A percentile compares a stretch with the other conserved stretches of the same genome.
Conservation (phyloP, 2,329 filamentous ascomycete genomes). For the Plenodomus tracheiphilus region DNA sequence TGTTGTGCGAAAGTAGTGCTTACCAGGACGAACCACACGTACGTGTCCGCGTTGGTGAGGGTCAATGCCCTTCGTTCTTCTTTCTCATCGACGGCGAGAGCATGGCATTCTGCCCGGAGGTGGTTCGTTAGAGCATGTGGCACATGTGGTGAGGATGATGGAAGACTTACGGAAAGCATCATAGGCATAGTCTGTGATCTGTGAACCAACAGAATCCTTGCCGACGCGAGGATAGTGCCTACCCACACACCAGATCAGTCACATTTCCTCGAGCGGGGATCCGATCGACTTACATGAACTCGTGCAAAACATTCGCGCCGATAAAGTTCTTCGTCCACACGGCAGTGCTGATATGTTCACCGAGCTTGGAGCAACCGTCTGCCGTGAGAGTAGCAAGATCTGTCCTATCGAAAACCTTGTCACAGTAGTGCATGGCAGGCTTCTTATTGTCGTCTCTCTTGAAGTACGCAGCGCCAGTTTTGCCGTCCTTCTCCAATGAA, state of each 20-base stretch:
- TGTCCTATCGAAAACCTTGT: slow-evolving; percentile 5
- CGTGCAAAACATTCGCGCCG: slow-evolving; percentile 2
- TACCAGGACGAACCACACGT: slow-evolving; percentile 6
- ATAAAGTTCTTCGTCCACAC: slow-evolving; percentile 5
- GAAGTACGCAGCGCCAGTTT: slow-evolving; percentile 7
- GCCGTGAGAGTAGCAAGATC: slow-evolving; percentile 1
- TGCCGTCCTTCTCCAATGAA: slow-evolving; percentile 1
- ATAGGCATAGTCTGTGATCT: slow-evolving; percentile 3
- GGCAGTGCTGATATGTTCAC: neutral
- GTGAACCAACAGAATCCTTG: neutral
- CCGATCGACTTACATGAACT: slow-evolving; percentile 1
- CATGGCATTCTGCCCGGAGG: neutral
- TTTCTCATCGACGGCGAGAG: slow-evolving; percentile 1
- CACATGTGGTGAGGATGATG: neutral
- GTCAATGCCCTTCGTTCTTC: slow-evolving; percentile 1
- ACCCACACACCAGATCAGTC: too few relatives aligned
- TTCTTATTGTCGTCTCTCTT: slow-evolving; percentile 3
- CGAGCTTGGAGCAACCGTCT: neutral
- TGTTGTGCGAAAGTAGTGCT: neutral
- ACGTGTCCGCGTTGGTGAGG: slow-evolving; percentile 3
- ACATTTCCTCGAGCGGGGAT: neutral
- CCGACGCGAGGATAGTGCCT: slow-evolving; percentile 5
- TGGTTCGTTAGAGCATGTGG: too few relatives aligned
- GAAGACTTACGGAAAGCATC: slow-evolving; percentile 2
- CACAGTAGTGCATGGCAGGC: slow-evolving; percentile 8